Evolutionary conservation across 805 yeast genomes (phyloP).

Genomic region (Kuraishia cidri): DNA sequence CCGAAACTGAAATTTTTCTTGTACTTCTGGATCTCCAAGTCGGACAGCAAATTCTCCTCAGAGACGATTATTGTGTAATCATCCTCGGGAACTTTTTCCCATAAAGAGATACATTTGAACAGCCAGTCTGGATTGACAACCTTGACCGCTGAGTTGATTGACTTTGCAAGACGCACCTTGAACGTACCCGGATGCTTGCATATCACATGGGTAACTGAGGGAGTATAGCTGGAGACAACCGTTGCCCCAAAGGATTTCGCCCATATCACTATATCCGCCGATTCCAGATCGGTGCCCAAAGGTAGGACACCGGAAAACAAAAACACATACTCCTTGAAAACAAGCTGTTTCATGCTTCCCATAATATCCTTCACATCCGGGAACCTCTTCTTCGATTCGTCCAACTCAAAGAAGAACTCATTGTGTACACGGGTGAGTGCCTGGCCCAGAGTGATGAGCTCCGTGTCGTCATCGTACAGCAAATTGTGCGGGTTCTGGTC

Average conservation of each 20-base stretch:
- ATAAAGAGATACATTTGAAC: constrained; percentile 71
- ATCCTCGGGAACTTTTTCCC: constrained; percentile 63
- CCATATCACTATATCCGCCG: constrained; percentile 89
- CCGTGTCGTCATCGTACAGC: constrained; percentile 74
- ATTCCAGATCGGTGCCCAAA: constrained; percentile 59
- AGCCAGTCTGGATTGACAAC: constrained; percentile 93
- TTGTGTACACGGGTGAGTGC: constrained; percentile 59
- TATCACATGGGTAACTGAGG: constrained; percentile 80
- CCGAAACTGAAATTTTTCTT: constrained; percentile 22
- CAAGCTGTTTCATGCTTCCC: constrained; percentile 62
- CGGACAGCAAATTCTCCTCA: constrained; percentile 32
- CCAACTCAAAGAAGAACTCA: constrained; percentile 49
- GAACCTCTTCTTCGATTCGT: constrained; percentile 13
- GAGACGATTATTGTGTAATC: constrained; percentile 47
- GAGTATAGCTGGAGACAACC: constrained; percentile 62
- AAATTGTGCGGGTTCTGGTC: constrained; percentile 37
- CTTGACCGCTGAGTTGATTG: constrained; percentile 49
- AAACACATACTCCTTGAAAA: constrained; percentile 60
- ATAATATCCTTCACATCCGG: constrained; percentile 56
- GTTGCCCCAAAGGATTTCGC: constrained; percentile 85
- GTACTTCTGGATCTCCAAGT: constrained; percentile 37
- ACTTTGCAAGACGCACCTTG: constrained; percentile 75
- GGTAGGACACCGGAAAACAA: constrained; percentile 90
- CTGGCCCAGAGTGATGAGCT: constrained; percentile 51
- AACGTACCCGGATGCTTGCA: constrained; percentile 75